phyloP scores from a whole-genome alignment of 139 green algal species.

The Tetraselmis chui region DNA sequence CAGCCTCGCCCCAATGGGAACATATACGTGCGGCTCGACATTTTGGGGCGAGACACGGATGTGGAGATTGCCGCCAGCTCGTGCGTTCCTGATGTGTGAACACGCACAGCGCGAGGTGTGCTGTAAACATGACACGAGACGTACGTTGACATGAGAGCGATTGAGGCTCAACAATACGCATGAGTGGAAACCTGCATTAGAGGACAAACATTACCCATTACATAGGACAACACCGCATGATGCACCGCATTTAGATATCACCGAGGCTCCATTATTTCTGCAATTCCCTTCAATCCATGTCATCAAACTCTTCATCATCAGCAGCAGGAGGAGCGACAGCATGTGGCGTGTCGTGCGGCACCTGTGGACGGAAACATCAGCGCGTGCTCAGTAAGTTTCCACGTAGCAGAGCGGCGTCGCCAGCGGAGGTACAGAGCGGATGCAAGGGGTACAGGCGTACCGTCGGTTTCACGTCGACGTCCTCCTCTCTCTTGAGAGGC shows the following conservation, averaged over 20 bases:
- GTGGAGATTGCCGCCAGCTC: neutral
- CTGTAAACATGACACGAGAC: too few species aligned
- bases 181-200: too few species aligned
- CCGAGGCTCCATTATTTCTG: too few species aligned
- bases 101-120: too few species aligned
- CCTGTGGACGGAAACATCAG: neutral
- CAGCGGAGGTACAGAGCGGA: neutral
- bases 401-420: too few species aligned
- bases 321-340: neutral
- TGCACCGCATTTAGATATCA: too few species aligned
- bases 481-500: neutral
- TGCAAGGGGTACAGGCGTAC: neutral
- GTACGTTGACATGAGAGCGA: too few species aligned
- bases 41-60: neutral
- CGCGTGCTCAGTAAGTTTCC: neutral
- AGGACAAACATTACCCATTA: too few species aligned
- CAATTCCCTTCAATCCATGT: neutral
- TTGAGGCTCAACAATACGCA: too few species aligned
- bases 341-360: neutral
- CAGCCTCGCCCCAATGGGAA: neutral
- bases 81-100: too few species aligned
- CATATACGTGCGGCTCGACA: neutral
- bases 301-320: neutral
- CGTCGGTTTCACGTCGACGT: neutral
- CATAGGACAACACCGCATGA: too few species aligned